These are phyloP conservation scores for Mycena rosella DNA, from an alignment of 768 basidiomycete genomes.

Conservation along the genomic window DNA sequence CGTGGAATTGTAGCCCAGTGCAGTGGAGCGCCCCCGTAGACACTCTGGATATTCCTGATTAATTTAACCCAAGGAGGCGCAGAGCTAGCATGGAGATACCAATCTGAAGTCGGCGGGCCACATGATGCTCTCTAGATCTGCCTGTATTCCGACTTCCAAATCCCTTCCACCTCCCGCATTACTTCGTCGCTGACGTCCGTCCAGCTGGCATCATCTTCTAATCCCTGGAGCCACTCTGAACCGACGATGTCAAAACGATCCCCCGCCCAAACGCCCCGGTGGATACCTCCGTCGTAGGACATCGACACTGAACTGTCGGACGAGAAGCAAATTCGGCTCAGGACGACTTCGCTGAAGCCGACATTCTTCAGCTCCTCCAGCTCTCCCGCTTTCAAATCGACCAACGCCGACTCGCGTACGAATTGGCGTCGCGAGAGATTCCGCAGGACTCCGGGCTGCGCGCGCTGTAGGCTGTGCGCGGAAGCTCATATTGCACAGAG, in stretches of 20 bases:
- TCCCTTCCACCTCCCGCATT: conserved; percentile 9
- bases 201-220: conserved; percentile 5
- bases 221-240: neutral
- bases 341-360: conserved; percentile 7
- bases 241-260: conserved; percentile 29
- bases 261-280: conserved; percentile 26
- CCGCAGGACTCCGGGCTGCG: neutral
- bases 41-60: no score
- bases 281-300: neutral
- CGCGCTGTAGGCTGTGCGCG: neutral
- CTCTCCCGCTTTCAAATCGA: neutral
- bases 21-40: no score
- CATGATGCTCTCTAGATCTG: no score
- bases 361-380: no score
- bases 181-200: conserved; percentile 21
- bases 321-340: conserved; percentile 28
- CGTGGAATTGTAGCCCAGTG: no score
- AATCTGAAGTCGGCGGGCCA: no score
- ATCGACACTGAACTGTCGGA: neutral
- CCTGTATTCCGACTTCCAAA: conserved; percentile 11
- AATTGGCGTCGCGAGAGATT: conserved; percentile 27
- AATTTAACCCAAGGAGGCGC: no score
- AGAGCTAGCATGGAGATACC: no score
- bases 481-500: no score
- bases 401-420: conserved; percentile 12